phyloP scores from a whole-genome alignment of 2,329 filamentous ascomycete genomes.

The Berkeleyomyces rouxiae region DNA sequence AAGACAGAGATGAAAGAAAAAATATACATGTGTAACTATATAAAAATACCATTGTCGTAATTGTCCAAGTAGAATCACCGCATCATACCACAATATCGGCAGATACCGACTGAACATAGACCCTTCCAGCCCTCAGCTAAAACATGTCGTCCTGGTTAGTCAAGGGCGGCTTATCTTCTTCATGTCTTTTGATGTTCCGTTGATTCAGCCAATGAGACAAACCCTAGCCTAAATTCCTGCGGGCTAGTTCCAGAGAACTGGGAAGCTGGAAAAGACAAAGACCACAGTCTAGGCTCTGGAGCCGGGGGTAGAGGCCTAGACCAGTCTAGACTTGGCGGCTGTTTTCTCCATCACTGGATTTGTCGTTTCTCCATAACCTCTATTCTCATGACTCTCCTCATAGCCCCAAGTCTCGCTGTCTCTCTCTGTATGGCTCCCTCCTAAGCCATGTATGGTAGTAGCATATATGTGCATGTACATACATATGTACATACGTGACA shows the following conservation, averaged over 20 bases:
- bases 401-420: not conserved
- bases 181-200: not conserved
- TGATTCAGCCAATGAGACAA: not conserved
- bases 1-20: not conserved
- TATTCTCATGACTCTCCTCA: not conserved
- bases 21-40: not conserved
- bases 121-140: not conserved
- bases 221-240: not conserved
- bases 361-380: not conserved
- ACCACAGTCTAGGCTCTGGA: not conserved
- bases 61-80: not conserved
- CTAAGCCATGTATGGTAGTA: not conserved
- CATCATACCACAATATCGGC: not conserved
- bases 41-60: not conserved
- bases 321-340: not conserved
- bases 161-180: not conserved
- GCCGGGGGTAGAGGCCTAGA: not conserved
- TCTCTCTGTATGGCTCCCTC: not conserved
- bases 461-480: not conserved
- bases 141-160: not conserved
- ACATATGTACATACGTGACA: not conserved
- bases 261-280: conserved; percentile 2
- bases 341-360: not conserved
- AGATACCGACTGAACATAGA: not conserved
- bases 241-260: not conserved